These are phyloP conservation scores for Neurospora sp. DNA, from an alignment of 2,329 filamentous ascomycete species.

Conservation along the genomic window DNA sequence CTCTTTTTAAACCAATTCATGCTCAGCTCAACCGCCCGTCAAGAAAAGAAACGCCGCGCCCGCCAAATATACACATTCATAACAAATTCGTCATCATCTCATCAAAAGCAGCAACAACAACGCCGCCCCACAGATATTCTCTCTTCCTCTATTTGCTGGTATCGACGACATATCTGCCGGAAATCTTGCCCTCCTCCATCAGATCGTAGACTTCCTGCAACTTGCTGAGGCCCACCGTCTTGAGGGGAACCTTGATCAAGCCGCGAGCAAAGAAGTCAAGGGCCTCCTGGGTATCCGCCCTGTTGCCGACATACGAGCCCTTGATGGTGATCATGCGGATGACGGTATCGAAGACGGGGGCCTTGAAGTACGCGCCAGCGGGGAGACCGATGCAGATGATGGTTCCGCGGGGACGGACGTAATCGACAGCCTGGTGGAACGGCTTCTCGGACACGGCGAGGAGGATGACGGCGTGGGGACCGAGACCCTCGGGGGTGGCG, in stretches of 20 bases:
- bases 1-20: not conserved
- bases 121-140: not conserved
- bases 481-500: slow-evolving; percentile 68
- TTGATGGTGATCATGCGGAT: slow-evolving; percentile 86
- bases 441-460: slow-evolving; percentile 83
- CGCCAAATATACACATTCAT: not conserved
- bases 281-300: slow-evolving; percentile 78
- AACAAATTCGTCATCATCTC: not conserved
- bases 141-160: slow-evolving; percentile 34
- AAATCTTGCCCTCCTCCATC: slow-evolving; percentile 61
- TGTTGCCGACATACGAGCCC: slow-evolving; percentile 89
- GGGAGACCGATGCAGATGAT: slow-evolving; percentile 88
- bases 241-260: slow-evolving; percentile 78
- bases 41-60: not conserved
- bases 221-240: slow-evolving; percentile 72
- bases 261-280: slow-evolving; percentile 82
- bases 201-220: slow-evolving; percentile 71
- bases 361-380: slow-evolving; percentile 66
- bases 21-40: not conserved
- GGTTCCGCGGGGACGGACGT: slow-evolving; percentile 72
- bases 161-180: slow-evolving; percentile 73
- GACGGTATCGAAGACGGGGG: slow-evolving; percentile 84
- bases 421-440: slow-evolving; percentile 88
- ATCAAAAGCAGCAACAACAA: not conserved
- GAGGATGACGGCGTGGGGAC: slow-evolving; percentile 79